Evolutionary conservation across 1,139 yeast genomes (phyloP).

Genomic region (Petasospora fabianii): DNA sequence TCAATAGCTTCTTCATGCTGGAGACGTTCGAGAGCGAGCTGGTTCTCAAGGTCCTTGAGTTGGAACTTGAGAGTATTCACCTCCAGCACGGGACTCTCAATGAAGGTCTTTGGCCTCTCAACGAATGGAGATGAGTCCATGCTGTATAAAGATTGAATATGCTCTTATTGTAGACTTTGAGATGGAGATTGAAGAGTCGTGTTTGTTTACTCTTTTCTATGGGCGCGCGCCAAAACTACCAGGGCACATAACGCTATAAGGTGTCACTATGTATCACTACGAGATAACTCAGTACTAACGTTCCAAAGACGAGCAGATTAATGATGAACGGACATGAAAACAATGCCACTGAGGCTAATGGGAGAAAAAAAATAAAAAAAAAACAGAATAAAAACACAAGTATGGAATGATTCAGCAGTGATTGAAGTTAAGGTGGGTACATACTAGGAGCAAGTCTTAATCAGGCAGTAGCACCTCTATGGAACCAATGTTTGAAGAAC

Average conservation of each 20-base stretch:
- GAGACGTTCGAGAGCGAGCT: slow-evolving; percentile 28
- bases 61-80: slow-evolving; percentile 32
- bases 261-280: no score
- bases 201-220: slow-evolving; percentile 2
- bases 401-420: no score
- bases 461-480: slow-evolving; percentile 5
- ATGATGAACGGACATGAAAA: no score
- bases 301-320: no score
- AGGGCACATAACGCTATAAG: neutral
- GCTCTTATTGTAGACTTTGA: no score
- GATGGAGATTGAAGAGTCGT: neutral
- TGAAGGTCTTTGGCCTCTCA: slow-evolving; percentile 33
- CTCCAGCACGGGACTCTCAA: slow-evolving; percentile 14
- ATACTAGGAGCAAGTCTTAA: no score
- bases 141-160: no score
- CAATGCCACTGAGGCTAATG: no score
- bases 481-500: slow-evolving; percentile 25
- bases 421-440: no score
- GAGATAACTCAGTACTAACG: no score
- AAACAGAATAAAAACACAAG: no score
- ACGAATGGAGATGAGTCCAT: slow-evolving; percentile 46
- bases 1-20: slow-evolving; percentile 32
- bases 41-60: slow-evolving; percentile 29
- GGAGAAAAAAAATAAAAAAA: no score
- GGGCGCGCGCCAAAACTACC: neutral